Evolutionary conservation across 177 flowering plant species (phyloP), one percentile per base, ranked within the genome.

Genomic region (Vitis hybrid): DNA sequence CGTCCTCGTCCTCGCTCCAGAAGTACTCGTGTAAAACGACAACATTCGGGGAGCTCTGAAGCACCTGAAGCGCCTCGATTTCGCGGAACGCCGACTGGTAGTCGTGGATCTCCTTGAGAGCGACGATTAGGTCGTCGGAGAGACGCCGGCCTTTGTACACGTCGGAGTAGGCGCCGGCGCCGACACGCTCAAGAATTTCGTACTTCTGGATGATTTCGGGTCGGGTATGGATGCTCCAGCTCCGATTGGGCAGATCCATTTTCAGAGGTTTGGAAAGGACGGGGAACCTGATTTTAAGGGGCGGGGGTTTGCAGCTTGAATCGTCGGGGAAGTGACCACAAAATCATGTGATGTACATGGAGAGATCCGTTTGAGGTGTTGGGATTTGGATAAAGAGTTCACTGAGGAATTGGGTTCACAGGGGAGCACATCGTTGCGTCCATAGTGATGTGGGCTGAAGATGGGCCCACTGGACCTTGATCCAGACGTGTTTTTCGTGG

Each of bases 161-260:
- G 75, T 93, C 98, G 59, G 95, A 78, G 84, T 90, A 92, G 12
- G 99, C 84, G 66, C 99, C 99, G 62, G 96, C 79, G 51, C 99
- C 97, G 54, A 93, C 75, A 6, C 89, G 81, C 39, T 89, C 83
- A 6, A 83, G 85, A 84, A 95, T 87, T 68, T 88, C 80, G 83
- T 93, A 95, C 64, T 81, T 83, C 13, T 78, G 52, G 23, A 84
- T 84, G 73, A 95, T 91, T 66, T 91, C 97, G 14, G 76, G 71
- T 21, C 97, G 91, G 76, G 80, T 84, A 79, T 91, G 80, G 78
- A 95, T 93, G 88, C 95, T 91, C 99, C 99, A 95, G 79, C 97
- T 87, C 78, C 81, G 75, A 8, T 84, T 62, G 17, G 82, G 79
- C 12, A 80, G 56, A 26, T 80, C 83, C 82, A 76, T 80, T 58